These are phyloP conservation scores for Lentinula sp. DNA, from an alignment of 768 basidiomycete species.

Conservation along the genomic window DNA sequence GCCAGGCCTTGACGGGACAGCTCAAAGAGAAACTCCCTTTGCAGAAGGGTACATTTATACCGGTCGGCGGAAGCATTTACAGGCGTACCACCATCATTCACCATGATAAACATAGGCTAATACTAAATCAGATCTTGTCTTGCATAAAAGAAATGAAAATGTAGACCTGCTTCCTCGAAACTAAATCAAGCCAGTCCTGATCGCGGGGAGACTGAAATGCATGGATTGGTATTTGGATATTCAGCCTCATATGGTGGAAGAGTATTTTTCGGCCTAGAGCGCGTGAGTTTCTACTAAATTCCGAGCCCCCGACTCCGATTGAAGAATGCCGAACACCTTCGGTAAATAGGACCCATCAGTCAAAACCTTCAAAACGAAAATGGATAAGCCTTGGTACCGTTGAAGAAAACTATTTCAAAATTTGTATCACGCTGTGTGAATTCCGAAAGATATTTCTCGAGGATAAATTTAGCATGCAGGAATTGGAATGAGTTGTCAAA, in stretches of 20 bases:
- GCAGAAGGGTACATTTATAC: conserved; percentile 30
- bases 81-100: conserved; percentile 42
- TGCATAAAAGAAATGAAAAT: not conserved
- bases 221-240: conserved; percentile 31
- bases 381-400: not conserved
- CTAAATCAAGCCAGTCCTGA: conserved; percentile 42
- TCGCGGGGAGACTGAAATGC: conserved; percentile 41
- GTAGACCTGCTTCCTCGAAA: conserved; percentile 31
- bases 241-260: conserved; percentile 30
- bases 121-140: conserved; percentile 2
- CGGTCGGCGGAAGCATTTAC: conserved; percentile 7
- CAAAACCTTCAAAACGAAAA: not conserved
- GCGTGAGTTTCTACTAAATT: conserved; percentile 65
- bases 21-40: conserved; percentile 43
- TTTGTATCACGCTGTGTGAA: not conserved
- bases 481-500: not conserved
- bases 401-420: not conserved
- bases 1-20: conserved; percentile 45
- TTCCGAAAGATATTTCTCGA: not conserved
- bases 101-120: conserved; percentile 65
- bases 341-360: not conserved
- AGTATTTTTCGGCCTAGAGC: conserved; percentile 47
- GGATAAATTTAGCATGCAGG: not conserved
- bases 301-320: conserved; percentile 25
- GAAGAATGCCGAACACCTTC: not conserved